These are phyloP conservation scores for Anthostomella pinea DNA, from an alignment of 2,329 filamentous ascomycete genomes.

Conservation along the genomic window DNA sequence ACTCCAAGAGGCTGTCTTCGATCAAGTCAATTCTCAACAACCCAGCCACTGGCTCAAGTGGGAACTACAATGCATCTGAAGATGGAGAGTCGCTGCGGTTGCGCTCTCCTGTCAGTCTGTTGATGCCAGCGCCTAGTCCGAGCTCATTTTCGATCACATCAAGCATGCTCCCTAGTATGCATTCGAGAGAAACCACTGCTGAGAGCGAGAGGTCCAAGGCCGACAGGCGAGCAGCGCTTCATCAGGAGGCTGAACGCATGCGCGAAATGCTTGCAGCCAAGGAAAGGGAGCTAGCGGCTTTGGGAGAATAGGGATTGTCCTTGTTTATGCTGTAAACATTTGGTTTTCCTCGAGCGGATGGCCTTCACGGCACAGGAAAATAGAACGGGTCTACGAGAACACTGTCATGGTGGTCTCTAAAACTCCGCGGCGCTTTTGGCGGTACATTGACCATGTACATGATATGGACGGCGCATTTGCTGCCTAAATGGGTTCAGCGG, in stretches of 20 bases:
- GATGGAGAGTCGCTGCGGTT: constrained; percentile 41
- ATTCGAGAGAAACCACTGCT: constrained; percentile 31
- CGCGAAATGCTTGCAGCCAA: constrained; percentile 69
- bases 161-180: constrained; percentile 25
- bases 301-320: constrained; percentile 37
- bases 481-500: too few species aligned
- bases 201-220: constrained; percentile 54
- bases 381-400: too few species aligned
- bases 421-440: too few species aligned
- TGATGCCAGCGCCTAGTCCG: constrained; percentile 41
- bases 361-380: constrained; percentile 2
- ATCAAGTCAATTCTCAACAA: constrained; percentile 78
- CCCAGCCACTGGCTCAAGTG: constrained; percentile 36
- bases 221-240: constrained; percentile 63
- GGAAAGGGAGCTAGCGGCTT: constrained; percentile 66
- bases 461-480: too few species aligned
- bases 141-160: constrained; percentile 35
- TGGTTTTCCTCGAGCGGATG: too few species aligned
- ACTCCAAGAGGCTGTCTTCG: constrained; percentile 64
- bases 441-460: too few species aligned
- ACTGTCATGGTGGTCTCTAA: too few species aligned
- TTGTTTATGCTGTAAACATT: too few species aligned
- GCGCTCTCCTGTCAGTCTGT: constrained; percentile 41
- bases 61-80: constrained; percentile 27
- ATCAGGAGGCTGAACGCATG: constrained; percentile 74